Base-by-base conservation (phyloP, 148 eudicot species). In the Tetragonia tetragonoides region DNA sequence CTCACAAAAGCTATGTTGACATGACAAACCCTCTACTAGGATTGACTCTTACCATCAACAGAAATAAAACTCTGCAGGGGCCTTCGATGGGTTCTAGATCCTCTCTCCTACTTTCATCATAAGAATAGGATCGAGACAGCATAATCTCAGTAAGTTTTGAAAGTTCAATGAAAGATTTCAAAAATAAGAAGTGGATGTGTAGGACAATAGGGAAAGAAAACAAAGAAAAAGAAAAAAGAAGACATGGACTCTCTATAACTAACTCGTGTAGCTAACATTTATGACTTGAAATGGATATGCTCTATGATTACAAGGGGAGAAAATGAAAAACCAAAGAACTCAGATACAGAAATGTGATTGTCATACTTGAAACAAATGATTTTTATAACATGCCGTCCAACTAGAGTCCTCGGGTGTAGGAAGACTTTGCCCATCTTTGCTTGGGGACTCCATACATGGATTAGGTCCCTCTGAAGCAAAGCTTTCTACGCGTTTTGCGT, bases 331-430 rank as follows among this genome's bases (percentile, higher is more conserved):
- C 17, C 68, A 74, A 7, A 44, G n/a, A 54, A 57, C 17, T 18
- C 39, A 75, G 21, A 16, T 28, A 16, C 28, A 53, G 12, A 38
- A 54, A 61, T 49, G 41, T 18, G 56, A 72, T 10, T 17, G 23
- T 66, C 84, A 85, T 37, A 75, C 62, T 65, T 82, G 75, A 84
- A 85, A 89, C 82, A 83, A 77, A 82, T 78, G 60, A 75, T 86
- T 86, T 76, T 78, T 81, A 74, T 83, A 87, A 75, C 87, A 86
- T 16, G 75, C 75, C 9, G 75, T 85, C 90, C 91, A 90, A 66
- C 84, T 86, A 15, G 87, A 89, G 59, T 91, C 89, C 21, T 75
- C 84, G 59, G 90, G 83, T 44, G 88, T 86, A 77, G 47, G 68
- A 68, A 85, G 73, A 42, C 82, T 86, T 59, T 87, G 85, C 39